Evolutionary conservation across 2,329 filamentous ascomycete species (phyloP).

Genomic region (Alternaria incomplexa): DNA sequence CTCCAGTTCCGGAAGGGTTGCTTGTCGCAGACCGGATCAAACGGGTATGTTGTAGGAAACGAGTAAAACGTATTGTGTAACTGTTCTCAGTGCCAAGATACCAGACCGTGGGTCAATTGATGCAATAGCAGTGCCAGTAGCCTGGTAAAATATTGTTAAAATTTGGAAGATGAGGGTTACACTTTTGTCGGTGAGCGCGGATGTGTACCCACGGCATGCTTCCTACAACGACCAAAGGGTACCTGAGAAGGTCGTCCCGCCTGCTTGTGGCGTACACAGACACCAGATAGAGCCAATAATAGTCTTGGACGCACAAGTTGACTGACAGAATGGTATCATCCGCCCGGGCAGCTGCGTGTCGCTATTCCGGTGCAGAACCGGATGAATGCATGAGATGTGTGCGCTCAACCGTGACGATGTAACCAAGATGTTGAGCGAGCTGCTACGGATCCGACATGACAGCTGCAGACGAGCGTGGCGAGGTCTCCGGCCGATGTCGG

Average conservation of each 20-base stretch:
- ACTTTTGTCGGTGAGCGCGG: background rate
- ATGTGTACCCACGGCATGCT: background rate
- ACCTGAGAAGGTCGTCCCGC: background rate
- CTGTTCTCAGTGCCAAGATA: background rate
- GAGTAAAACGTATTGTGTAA: background rate
- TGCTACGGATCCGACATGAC: constrained; percentile 17
- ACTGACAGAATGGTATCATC: background rate
- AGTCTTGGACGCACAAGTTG: background rate
- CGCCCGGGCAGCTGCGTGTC: background rate
- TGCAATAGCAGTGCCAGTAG: background rate
- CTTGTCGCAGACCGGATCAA: background rate
- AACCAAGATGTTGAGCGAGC: background rate
- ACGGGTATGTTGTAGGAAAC: background rate
- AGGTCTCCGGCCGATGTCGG: constrained; percentile 32
- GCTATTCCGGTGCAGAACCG: background rate
- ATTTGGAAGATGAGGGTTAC: background rate
- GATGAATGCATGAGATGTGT: background rate
- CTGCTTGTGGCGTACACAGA: constrained; percentile 1
- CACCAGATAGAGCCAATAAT: background rate
- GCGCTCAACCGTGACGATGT: background rate
- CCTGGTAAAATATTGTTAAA: background rate
- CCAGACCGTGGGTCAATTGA: background rate
- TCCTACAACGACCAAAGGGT: background rate
- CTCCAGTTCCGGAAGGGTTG: background rate
- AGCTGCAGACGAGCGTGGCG: constrained; percentile 24